phyloP scores from a whole-genome alignment of 2,329 filamentous ascomycete genomes.

The Ciborinia camelliae region DNA sequence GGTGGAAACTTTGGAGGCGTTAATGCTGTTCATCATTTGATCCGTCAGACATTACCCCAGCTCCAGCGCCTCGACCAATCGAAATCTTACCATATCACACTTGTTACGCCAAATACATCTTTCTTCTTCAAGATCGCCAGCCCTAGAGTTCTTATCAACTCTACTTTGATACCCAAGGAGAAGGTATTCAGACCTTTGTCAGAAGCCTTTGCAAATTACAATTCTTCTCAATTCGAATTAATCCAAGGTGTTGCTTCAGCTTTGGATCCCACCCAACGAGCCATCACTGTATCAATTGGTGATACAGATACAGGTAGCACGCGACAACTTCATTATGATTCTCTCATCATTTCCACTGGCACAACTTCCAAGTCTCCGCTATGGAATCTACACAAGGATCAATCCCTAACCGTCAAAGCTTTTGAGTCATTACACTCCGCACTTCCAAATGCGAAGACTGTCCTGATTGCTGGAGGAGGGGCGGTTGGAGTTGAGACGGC shows the following conservation, averaged over 20 bases:
- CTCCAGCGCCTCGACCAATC: slow-evolving; percentile 34
- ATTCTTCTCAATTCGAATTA: slow-evolving; percentile 41
- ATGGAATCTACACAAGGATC: slow-evolving; percentile 41
- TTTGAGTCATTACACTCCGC: slow-evolving; percentile 43
- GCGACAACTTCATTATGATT: slow-evolving; percentile 40
- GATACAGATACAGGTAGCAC: slow-evolving; percentile 14
- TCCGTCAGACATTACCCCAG: slow-evolving; percentile 48
- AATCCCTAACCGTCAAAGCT: slow-evolving; percentile 35
- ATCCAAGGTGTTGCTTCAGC: slow-evolving; percentile 42
- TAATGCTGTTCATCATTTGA: slow-evolving; percentile 49
- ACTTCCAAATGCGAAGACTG: slow-evolving; percentile 41
- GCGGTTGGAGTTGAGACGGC: slow-evolving; percentile 47
- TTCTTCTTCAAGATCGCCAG: slow-evolving; percentile 44
- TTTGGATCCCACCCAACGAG: slow-evolving; percentile 39
- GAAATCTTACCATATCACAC: slow-evolving; percentile 41
- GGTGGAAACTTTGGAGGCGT: slow-evolving; percentile 52
- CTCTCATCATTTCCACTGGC: slow-evolving; percentile 50
- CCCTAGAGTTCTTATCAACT: slow-evolving; percentile 47
- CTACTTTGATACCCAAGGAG: slow-evolving; percentile 43
- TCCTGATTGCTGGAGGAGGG: slow-evolving; percentile 47
- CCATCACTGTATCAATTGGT: slow-evolving; percentile 34
- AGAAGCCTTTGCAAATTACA: slow-evolving; percentile 42
- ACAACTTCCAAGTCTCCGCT: slow-evolving; percentile 46
- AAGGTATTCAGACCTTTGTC: slow-evolving; percentile 46
- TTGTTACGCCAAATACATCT: slow-evolving; percentile 44